Conservation (phyloP, 2,329 filamentous ascomycete genomes). For the Hymenoscyphus fraxineus region DNA sequence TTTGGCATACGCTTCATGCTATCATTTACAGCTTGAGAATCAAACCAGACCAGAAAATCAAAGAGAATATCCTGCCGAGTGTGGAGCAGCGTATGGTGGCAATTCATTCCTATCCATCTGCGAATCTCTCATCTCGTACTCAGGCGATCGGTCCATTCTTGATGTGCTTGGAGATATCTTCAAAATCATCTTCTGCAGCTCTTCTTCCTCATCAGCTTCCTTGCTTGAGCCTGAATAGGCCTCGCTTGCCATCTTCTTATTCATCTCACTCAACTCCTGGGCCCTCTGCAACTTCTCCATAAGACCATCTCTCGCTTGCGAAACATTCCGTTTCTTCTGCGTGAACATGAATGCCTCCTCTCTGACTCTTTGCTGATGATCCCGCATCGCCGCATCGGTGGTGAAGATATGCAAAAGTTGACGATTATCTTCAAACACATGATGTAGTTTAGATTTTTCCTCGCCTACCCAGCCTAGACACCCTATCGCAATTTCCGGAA, state of each 20-base stretch:
- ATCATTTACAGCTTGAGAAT: too few species aligned
- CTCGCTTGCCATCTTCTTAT: neutral
- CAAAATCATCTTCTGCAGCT: neutral
- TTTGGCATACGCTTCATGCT: too few species aligned
- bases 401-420: conserved; percentile 23
- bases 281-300: conserved; percentile 10
- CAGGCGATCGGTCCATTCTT: neutral
- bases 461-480: conserved; percentile 24
- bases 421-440: conserved; percentile 20
- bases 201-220: neutral
- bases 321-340: conserved; percentile 13
- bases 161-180: neutral
- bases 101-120: neutral
- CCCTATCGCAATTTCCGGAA: conserved; percentile 24
- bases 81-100: neutral
- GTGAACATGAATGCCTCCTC: conserved; percentile 24
- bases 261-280: conserved; percentile 4
- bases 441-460: conserved; percentile 19
- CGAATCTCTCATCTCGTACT: neutral
- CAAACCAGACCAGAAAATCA: too few species aligned
- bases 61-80: neutral
- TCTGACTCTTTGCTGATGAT: conserved; percentile 15
- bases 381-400: conserved; percentile 20
- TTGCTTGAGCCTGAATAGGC: neutral
- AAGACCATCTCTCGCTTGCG: neutral